phyloP scores from a whole-genome alignment of 371 early-diverging fungal genomes.

The Coemansia sp. region DNA sequence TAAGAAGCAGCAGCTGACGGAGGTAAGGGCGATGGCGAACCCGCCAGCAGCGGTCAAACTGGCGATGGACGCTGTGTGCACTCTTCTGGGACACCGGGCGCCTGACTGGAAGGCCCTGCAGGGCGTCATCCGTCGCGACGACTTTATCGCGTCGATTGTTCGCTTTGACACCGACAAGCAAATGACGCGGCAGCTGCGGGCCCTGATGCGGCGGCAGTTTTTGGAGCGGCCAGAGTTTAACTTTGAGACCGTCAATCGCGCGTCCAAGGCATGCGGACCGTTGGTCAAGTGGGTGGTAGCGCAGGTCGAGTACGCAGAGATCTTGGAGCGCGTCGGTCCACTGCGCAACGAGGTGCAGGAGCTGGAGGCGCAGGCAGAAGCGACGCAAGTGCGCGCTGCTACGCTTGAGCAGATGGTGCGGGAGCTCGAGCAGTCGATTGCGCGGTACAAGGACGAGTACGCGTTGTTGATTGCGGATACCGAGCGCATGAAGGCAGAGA shows the following conservation, averaged over 20 bases:
- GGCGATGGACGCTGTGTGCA: constrained; percentile 97
- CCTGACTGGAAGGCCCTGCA: constrained; percentile 89
- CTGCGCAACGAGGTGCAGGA: constrained; percentile 87
- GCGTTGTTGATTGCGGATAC: constrained; percentile 92
- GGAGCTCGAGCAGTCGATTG: constrained; percentile 85
- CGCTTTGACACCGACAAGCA: constrained; percentile 85
- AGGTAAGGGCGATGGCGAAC: constrained; percentile 96
- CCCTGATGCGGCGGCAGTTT: constrained; percentile 75
- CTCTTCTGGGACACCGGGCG: constrained; percentile 83
- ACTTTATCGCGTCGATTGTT: constrained; percentile 96
- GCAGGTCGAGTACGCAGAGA: constrained; percentile 89
- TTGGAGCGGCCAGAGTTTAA: constrained; percentile 82
- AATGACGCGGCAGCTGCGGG: constrained; percentile 72
- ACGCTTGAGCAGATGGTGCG: constrained; percentile 78
- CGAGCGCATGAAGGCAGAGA: constrained; percentile 88
- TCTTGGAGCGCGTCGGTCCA: constrained; percentile 92
- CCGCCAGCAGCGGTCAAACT: constrained; percentile 96
- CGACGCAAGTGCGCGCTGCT: constrained; percentile 69
- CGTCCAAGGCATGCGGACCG: constrained; percentile 98
- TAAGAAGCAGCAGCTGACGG: constrained; percentile 96
- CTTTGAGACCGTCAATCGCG: constrained; percentile 92
- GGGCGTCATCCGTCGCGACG: constrained; percentile 89
- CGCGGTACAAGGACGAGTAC: constrained; percentile 92
- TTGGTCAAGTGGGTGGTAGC: constrained; percentile 97
- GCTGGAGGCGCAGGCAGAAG: constrained; percentile 78